Evolutionary conservation across 1,284 basidiomycete genomes (phyloP).

Genomic region (Puccinia horiana): DNA sequence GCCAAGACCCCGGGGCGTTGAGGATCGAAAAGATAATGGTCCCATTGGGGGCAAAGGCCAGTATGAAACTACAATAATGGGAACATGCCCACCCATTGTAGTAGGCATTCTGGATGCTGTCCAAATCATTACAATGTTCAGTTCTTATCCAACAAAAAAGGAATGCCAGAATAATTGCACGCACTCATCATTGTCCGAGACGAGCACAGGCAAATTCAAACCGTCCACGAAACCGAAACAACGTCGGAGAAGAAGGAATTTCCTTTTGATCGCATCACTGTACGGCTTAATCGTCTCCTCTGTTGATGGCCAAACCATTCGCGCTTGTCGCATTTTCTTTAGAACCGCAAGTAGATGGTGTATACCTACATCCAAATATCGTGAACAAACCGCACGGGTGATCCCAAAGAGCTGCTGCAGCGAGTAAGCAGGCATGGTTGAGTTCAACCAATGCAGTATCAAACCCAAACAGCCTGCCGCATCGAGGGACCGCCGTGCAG

Average conservation of each 20-base stretch:
- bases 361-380: neutral
- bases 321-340: neutral
- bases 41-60: neutral
- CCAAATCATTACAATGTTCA: no score
- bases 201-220: neutral
- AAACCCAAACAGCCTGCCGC: neutral
- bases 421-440: neutral
- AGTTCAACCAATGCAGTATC: neutral
- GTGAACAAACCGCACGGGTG: neutral
- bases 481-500: neutral
- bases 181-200: neutral
- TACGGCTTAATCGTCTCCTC: neutral
- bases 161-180: neutral
- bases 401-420: slow-evolving; percentile 7
- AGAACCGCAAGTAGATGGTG: neutral
- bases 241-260: neutral
- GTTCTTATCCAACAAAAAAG: no score
- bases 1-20: no score
- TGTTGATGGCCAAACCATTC: neutral
- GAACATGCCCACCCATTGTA: no score
- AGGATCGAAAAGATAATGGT: slow-evolving; percentile 58
- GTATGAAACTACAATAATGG: no score
- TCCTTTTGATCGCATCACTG: neutral
- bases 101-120: neutral
- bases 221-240: slow-evolving; percentile 10